Conservation (phyloP, 176 grass and related monocot species). For the Cenchrus purpureus region DNA sequence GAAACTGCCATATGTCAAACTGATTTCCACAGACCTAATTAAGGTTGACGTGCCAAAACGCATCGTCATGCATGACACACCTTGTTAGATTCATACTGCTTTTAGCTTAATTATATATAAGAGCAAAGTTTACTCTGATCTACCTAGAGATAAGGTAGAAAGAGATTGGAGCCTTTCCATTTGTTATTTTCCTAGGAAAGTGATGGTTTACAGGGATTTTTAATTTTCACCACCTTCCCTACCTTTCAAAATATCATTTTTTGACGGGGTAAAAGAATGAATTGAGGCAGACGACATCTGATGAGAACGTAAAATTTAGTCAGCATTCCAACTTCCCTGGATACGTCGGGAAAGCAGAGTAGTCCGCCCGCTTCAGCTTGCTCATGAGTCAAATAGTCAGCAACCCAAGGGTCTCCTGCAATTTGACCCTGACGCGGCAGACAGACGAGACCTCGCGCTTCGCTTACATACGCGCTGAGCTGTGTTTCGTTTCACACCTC, state of each 20-base stretch:
- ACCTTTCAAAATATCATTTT: background rate
- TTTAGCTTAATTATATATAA: background rate
- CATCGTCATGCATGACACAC: slow-evolving; percentile 23
- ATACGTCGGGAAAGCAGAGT: background rate
- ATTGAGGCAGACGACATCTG: background rate
- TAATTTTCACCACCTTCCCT: no score
- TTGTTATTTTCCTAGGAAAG: background rate
- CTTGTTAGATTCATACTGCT: background rate
- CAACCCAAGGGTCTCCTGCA: background rate
- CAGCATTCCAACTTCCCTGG: background rate
- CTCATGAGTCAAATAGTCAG: background rate
- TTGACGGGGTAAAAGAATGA: background rate
- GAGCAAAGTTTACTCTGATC: background rate
- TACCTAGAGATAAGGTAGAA: background rate
- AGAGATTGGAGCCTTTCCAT: background rate
- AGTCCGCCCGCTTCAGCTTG: background rate
- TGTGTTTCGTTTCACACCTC: background rate
- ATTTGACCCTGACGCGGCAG: background rate
- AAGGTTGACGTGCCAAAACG: no score
- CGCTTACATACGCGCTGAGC: slow-evolving; percentile 30
- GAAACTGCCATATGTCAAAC: background rate
- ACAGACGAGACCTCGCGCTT: background rate
- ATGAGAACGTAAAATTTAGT: no score
- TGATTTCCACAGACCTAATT: background rate
- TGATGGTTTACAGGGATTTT: background rate